These are phyloP conservation scores for Calocera cornea DNA, from an alignment of 768 basidiomycete genomes.

Conservation along the genomic window DNA sequence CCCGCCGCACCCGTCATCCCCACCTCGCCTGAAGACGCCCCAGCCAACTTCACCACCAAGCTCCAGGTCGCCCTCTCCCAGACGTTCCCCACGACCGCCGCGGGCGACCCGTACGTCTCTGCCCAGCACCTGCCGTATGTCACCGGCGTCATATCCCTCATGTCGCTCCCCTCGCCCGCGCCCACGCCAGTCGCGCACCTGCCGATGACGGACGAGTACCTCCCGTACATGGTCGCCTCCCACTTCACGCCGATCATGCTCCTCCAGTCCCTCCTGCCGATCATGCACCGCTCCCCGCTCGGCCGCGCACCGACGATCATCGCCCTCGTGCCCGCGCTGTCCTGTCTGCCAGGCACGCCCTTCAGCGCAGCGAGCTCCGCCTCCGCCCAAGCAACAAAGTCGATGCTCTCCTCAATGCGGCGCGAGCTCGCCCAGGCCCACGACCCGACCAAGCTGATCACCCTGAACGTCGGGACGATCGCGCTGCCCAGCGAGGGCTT, in stretches of 20 bases:
- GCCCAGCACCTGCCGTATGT: constrained; percentile 1
- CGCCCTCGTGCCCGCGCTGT: background rate
- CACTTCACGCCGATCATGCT: constrained; percentile 1
- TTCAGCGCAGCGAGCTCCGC: background rate
- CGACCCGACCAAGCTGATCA: background rate
- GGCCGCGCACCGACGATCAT: constrained; percentile 1
- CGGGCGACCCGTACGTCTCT: background rate
- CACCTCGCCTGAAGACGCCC: background rate
- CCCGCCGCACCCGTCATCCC: background rate
- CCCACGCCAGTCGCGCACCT: background rate
- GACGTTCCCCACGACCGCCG: background rate
- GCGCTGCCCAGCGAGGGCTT: background rate
- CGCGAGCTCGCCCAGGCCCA: background rate
- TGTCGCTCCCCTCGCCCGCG: background rate
- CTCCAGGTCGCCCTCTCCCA: background rate
- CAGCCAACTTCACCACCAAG: background rate
- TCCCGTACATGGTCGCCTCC: background rate
- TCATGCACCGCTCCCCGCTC: background rate
- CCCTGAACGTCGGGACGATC: background rate
- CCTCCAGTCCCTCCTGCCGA: background rate
- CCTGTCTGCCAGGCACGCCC: background rate
- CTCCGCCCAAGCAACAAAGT: background rate
- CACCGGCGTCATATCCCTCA: background rate
- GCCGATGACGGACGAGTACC: background rate
- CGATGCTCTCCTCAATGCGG: background rate